Percentiles rank a stretch among this genome's conserved stretches.
Conservation (phyloP, 2,329 filamentous ascomycete species). For the Fusarium albosuccineum region DNA sequence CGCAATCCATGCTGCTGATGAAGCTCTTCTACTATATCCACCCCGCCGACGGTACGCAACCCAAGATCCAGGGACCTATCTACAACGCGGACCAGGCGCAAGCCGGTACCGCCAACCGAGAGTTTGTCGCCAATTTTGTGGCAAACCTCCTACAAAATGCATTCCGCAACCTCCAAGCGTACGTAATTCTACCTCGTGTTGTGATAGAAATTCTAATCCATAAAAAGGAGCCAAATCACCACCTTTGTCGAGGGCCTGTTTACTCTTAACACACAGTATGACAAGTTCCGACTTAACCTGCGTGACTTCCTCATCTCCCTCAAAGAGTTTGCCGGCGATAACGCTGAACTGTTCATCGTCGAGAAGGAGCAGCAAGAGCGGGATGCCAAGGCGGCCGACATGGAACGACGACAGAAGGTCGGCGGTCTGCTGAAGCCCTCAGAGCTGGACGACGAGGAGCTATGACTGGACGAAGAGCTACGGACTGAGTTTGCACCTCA, state of each 20-base stretch:
- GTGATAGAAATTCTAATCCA: constrained; percentile 51
- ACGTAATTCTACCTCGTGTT: constrained; percentile 56
- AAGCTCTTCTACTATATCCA: constrained; percentile 98
- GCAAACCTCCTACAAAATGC: constrained; percentile 86
- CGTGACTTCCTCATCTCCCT: constrained; percentile 97
- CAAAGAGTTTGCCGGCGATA: constrained; percentile 97
- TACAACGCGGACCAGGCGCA: constrained; percentile 88
- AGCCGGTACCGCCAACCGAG: constrained; percentile 86
- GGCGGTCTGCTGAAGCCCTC: constrained; percentile 96
- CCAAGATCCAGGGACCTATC: constrained; percentile 93
- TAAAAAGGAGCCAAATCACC: constrained; percentile 81
- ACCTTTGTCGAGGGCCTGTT: constrained; percentile 93
- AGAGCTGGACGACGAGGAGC: constrained; percentile 91
- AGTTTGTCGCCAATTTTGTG: constrained; percentile 91
- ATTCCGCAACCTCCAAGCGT: constrained; percentile 93
- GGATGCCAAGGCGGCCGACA: constrained; percentile 87
- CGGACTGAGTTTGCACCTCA: constrained; percentile 69
- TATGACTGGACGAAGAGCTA: constrained; percentile 84
- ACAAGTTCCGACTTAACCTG: constrained; percentile 94
- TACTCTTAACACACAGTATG: constrained; percentile 86
- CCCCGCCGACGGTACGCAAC: constrained; percentile 72
- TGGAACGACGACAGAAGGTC: constrained; percentile 93
- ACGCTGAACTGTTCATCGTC: constrained; percentile 91
- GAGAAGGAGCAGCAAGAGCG: constrained; percentile 94
- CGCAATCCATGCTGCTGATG: constrained; percentile 91